phyloP scores from a whole-genome alignment of 108 stramenopile species.

The Epithemia pelagica region DNA sequence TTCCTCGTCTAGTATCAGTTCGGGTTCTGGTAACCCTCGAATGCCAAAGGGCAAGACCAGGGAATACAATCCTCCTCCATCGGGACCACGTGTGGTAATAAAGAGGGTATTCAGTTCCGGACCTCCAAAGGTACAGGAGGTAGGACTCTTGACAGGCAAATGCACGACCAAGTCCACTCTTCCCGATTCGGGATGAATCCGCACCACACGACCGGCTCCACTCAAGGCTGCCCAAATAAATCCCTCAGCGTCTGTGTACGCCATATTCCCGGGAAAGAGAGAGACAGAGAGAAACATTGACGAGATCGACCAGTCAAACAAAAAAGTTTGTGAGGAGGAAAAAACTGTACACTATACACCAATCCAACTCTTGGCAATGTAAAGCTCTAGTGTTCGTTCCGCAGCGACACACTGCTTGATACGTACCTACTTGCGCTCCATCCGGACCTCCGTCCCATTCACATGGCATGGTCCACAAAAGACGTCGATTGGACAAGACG shows the following conservation, averaged over 20 bases:
- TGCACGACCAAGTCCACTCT: conserved; percentile 40
- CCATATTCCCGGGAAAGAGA: neutral
- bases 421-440: conserved; percentile 44
- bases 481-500: conserved; percentile 32
- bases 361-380: too few relatives aligned
- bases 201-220: conserved; percentile 44
- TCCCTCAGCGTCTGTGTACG: conserved; percentile 45
- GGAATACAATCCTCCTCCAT: conserved; percentile 58
- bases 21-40: conserved; percentile 57
- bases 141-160: conserved; percentile 44
- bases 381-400: too few relatives aligned
- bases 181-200: conserved; percentile 37
- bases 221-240: conserved; percentile 58
- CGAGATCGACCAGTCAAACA: neutral
- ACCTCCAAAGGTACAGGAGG: conserved; percentile 60
- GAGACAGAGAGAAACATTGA: neutral
- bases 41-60: conserved; percentile 60
- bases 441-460: conserved; percentile 45
- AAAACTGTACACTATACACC: neutral
- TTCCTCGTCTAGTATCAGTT: conserved; percentile 24
- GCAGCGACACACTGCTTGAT: too few relatives aligned
- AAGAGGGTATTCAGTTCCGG: conserved; percentile 50
- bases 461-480: conserved; percentile 50
- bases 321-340: neutral
- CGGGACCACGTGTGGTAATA: conserved; percentile 60